Conservation (phyloP, 2,329 filamentous ascomycete species). For the Hymenoscyphus occultus region DNA sequence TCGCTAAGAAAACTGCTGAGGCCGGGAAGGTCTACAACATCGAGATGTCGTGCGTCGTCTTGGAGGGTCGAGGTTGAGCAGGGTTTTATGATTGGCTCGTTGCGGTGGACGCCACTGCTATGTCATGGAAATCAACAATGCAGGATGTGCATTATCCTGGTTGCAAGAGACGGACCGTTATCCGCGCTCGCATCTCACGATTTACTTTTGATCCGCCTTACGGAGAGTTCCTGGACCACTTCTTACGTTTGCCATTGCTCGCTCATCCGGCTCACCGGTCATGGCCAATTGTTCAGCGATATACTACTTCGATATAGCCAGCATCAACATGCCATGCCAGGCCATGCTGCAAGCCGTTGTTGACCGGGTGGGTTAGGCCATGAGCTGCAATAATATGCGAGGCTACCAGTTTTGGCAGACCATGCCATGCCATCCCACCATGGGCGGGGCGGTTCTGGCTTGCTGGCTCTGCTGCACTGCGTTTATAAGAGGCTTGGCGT, state of each 20-base stretch:
- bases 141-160: conserved; percentile 18
- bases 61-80: conserved; percentile 5
- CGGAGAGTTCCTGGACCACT: conserved; percentile 11
- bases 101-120: conserved; percentile 17
- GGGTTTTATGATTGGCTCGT: conserved; percentile 20
- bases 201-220: conserved; percentile 27
- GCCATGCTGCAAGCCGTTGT: neutral
- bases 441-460: conserved; percentile 5
- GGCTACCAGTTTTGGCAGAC: neutral
- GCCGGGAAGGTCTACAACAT: conserved; percentile 14
- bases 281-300: neutral
- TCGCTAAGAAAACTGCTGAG: conserved; percentile 10
- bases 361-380: neutral
- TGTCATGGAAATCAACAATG: conserved; percentile 20
- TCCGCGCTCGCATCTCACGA: conserved; percentile 28
- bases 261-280: neutral
- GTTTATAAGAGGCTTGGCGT: conserved; percentile 27
- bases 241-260: neutral
- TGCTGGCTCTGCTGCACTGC: conserved; percentile 23
- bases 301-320: neutral
- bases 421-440: neutral
- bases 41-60: conserved; percentile 29
- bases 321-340: neutral
- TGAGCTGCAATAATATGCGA: conserved; percentile 2
- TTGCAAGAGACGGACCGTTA: conserved; percentile 29